Evolutionary conservation across 2,329 filamentous ascomycete species (phyloP), one percentile per base, ranked within the genome.

Genomic region (Hirsutella rhossiliensis): DNA sequence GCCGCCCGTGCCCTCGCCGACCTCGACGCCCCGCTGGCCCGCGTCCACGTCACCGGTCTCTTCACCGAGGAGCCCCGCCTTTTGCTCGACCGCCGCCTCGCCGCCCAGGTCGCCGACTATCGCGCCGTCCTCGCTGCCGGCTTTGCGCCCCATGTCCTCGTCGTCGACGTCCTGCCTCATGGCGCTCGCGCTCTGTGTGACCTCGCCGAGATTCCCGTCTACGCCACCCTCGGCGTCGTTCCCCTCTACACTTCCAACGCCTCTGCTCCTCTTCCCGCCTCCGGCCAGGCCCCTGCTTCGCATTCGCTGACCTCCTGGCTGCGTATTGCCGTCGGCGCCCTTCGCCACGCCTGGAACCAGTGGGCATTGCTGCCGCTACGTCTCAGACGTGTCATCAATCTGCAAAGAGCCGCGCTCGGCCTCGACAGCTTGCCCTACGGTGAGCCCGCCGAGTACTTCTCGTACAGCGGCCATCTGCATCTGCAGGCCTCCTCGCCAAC

Each of bases 191-290:
- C 62, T 3, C 42, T 65, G 38, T 52, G 52, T 12, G 62, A 65
- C 20, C 48, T 64, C 8, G 60, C 55, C 1, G 61, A 63, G 46
- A 50, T 62, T 2, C 59, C 60, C 0, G 49, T 47, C 0, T 66
- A 63, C 44, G 63, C 62, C 3, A 66, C 63, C 1, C 49, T 66
- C 11, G 63, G 63, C 4, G 62, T 66, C 3, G 63, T 64, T 30
- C 63, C 63, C 2, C 55, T 66, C 29, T 64, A 66, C 40, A 56
- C 56, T 38, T 62, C 60, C 12, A 45, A 45, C 18, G 49, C 52
- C 47, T 45, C 47, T 6, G 57, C 59, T 7, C 60, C 60, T 3
- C 50, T 59, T 5, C 54, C 58, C 2, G 56, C 56, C 7, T 62
- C 61, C 4, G 63, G 63, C 2, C 45, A 51, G 2, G 48, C 50